Evolutionary conservation across 2,329 filamentous ascomycete genomes (phyloP), one percentile per base, ranked within the genome.

Genomic region (Emmonsia crescens): DNA sequence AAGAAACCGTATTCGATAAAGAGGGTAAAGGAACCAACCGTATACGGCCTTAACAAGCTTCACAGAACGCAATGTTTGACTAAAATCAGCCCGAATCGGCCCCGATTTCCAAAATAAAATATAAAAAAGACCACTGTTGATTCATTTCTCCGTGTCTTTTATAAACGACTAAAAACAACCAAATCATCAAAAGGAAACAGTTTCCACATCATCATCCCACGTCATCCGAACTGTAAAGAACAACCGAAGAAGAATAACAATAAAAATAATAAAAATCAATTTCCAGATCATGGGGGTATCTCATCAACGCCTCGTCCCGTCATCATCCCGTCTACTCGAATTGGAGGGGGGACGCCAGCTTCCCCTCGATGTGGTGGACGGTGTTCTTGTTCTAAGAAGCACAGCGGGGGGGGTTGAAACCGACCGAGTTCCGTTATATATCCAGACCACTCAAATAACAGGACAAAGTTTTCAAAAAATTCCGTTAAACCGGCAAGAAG

Each of bases 261-360:
- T 49, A 33, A 44, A 60, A 61, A 61, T 52, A 64, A 66, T 60
- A 59, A 67, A 57, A 65, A 66, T 66, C 68, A 65, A 60, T 69
- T 64, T 49, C 60, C 38, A 29, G 24, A 65, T 69, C 70, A 66
- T 72, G 55, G 38, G 74, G 74, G 74, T 76, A 76, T 76, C 73
- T 76, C 73, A 60, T 70, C 71, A 75, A 75, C 72, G 73, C 73
- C 73, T 73, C 71, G 70, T 74, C 72, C 74, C 73, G 64, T 73
- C 72, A 69, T 75, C 68, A 71, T 72, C 72, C 72, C 67, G 65
- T 71, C 66, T 52, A 44, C 21, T 57, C 27, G 36, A 69, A 36
- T 48, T 24, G 68, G 63, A 65, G 57, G 64, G 67, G 65, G 70
- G 63, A 27, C 33, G 21, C 24, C 2, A 31, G 21, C 38, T 57